Evolutionary conservation across 805 yeast species (phyloP).

Genomic region (Hanseniaspora vineae): DNA sequence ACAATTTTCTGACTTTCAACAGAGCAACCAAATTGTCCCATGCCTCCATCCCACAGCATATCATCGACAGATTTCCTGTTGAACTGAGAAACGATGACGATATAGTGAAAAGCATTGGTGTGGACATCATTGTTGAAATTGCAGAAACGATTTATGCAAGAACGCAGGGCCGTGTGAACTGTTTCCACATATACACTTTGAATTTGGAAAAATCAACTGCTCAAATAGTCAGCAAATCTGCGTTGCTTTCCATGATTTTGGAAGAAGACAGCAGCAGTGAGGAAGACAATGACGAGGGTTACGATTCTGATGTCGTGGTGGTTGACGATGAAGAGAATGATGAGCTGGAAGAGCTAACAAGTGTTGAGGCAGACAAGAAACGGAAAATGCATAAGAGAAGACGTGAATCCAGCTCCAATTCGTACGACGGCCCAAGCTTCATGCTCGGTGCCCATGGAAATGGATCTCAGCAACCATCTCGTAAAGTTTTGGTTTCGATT

Average conservation of each 20-base stretch:
- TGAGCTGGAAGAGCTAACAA: constrained; percentile 3
- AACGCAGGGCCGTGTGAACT: constrained; percentile 49
- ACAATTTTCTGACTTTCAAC: constrained; percentile 67
- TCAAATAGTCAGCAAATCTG: constrained; percentile 55
- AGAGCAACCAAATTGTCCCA: constrained; percentile 84
- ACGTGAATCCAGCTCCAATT: constrained; percentile 19
- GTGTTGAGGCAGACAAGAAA: neutral
- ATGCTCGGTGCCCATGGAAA: constrained; percentile 15
- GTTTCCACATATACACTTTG: constrained; percentile 86
- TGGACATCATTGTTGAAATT: constrained; percentile 54
- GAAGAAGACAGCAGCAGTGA: constrained; percentile 15
- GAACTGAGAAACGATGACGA: constrained; percentile 58
- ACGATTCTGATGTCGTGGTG: constrained; percentile 10
- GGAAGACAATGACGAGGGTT: constrained; percentile 20
- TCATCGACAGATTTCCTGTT: constrained; percentile 42
- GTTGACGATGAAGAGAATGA: constrained; percentile 3
- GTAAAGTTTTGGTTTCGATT: constrained; percentile 56
- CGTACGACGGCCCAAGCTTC: constrained; percentile 24
- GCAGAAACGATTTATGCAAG: constrained; percentile 41
- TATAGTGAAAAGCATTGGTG: constrained; percentile 70
- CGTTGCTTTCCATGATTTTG: constrained; percentile 37
- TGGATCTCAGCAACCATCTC: constrained; percentile 25
- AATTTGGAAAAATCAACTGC: constrained; percentile 90
- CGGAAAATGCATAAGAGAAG: constrained; percentile 15
- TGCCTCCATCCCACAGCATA: constrained; percentile 58